Conservation (phyloP, 345 rosid genomes). For the Anastatica hierochuntica region DNA sequence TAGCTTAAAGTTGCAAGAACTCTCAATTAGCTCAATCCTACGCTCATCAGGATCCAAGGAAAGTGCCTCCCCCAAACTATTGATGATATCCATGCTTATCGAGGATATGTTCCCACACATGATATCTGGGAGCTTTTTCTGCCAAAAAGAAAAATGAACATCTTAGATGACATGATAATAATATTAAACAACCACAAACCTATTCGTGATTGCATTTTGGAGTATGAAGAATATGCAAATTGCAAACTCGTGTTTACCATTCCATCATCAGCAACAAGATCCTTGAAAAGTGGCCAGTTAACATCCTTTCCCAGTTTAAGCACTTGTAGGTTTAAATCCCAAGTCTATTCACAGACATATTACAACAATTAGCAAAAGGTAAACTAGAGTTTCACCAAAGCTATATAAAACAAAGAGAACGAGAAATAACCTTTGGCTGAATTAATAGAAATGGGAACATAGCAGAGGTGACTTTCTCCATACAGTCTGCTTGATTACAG, state of each 20-base stretch:
- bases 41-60: constrained; percentile 38
- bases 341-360: constrained; percentile 42
- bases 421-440: constrained; percentile 51
- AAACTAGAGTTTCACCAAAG: background rate
- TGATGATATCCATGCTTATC: constrained; percentile 41
- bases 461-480: constrained; percentile 53
- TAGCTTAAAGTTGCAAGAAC: constrained; percentile 31
- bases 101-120: constrained; percentile 35
- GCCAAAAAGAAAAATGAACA: constrained; percentile 16
- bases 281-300: constrained; percentile 56
- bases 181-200: background rate
- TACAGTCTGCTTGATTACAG: constrained; percentile 31
- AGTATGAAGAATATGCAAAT: constrained; percentile 11
- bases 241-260: constrained; percentile 31
- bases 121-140: constrained; percentile 40
- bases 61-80: constrained; percentile 44
- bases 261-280: constrained; percentile 39
- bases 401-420: background rate
- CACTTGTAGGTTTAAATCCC: constrained; percentile 45
- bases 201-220: background rate
- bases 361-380: constrained; percentile 2
- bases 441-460: constrained; percentile 67
- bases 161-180: constrained; percentile 6
- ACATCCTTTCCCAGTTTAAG: constrained; percentile 50
- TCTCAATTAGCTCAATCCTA: constrained; percentile 42